These are phyloP conservation scores for Liriodendron chinense DNA, from an alignment of 164 flowering plant genomes.

Conservation along the genomic window DNA sequence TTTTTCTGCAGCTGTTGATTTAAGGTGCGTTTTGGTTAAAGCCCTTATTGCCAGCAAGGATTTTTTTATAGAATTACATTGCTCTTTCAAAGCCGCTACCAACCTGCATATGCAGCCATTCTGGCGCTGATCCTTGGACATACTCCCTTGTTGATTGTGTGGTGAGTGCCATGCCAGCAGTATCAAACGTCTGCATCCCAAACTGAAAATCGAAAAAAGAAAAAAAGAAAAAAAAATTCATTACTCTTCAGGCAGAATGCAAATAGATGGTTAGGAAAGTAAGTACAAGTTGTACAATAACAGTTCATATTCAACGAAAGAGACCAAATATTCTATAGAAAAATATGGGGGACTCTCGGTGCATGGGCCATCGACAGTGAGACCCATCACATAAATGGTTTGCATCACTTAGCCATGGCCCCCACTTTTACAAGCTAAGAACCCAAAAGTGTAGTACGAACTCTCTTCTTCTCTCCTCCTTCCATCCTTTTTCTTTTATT, in stretches of 20 bases:
- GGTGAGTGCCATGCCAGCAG: conserved; percentile 52
- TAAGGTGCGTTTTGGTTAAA: conserved; percentile 11
- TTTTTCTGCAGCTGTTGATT: conserved; percentile 5
- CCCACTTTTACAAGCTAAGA: background rate
- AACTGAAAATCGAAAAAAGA: conserved; percentile 34
- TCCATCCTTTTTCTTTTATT: no score
- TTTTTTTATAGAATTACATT: conserved; percentile 23
- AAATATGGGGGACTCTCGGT: background rate
- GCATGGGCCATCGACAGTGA: background rate
- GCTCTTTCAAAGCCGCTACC: conserved; percentile 70
- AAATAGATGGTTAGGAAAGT: no score
- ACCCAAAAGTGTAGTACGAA: background rate
- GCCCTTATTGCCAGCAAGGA: conserved; percentile 12
- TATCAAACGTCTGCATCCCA: conserved; percentile 51
- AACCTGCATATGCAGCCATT: conserved; percentile 90
- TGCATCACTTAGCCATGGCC: background rate
- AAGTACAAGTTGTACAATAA: no score
- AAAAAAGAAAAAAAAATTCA: no score
- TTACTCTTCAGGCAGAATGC: no score
- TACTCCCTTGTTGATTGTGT: conserved; percentile 64
- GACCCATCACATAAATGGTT: no score
- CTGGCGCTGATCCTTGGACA: conserved; percentile 53
- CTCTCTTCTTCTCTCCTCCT: background rate
- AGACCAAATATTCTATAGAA: background rate
- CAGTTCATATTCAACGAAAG: no score